phyloP scores from a whole-genome alignment of 208 protist genomes.

The Acanthamoeba healyi region DNA sequence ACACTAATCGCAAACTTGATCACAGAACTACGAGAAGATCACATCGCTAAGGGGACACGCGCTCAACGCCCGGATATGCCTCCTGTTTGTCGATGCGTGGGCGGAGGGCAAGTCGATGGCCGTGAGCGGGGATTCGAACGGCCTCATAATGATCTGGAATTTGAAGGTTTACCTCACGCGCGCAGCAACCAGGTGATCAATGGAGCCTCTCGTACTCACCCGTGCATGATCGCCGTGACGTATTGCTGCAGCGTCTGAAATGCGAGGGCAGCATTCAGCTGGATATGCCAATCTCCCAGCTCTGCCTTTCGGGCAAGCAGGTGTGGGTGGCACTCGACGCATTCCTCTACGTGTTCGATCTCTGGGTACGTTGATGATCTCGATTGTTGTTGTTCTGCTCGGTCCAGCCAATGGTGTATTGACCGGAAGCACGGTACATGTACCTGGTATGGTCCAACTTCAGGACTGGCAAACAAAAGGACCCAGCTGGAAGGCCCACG shows the following conservation, averaged over 20 bases:
- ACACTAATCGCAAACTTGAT: too few species aligned
- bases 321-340: conserved; percentile 51
- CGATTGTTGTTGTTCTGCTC: not conserved
- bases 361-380: not conserved
- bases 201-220: not conserved
- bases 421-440: too few species aligned
- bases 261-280: conserved; percentile 66
- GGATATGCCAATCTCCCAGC: conserved; percentile 15
- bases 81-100: not conserved
- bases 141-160: conserved; percentile 73
- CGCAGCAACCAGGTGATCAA: not conserved
- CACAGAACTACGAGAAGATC: conserved; percentile 32
- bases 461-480: conserved; percentile 48
- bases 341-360: conserved; percentile 61
- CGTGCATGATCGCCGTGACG: not conserved
- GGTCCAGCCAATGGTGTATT: too few species aligned
- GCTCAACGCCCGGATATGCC: not conserved
- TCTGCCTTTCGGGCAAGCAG: not conserved
- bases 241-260: not conserved
- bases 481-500: conserved; percentile 50
- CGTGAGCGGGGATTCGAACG: conserved; percentile 26
- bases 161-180: conserved; percentile 4
- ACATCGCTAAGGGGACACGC: conserved; percentile 30
- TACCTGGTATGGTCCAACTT: not conserved
- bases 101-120: not conserved